Base-by-base conservation (phyloP, 768 basidiomycete genomes). In the Phanerochaete sordida region DNA sequence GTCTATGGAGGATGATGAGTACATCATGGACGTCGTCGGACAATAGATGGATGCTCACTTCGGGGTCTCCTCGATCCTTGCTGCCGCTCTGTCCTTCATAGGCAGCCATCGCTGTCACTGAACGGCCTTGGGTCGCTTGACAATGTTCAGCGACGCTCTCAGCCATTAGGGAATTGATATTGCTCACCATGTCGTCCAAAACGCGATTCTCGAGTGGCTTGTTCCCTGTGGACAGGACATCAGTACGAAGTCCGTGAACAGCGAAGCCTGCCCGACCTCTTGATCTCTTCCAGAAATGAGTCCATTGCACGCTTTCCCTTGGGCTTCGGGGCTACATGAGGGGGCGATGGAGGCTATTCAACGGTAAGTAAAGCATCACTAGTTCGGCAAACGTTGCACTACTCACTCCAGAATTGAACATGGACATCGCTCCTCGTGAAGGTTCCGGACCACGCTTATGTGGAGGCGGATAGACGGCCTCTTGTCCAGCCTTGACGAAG, bases 291-390 rank as follows among this genome's bases (percentile, higher is more conserved):
- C 53, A 99, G 77, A 71, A 98, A 99, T 1, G 88, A 75, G 73
- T 98, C 95, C 93, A 98, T 98, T 1, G 91, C 93, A 53, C 96
- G 85, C 71, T 93, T 97, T 2, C 97, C 97, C 71, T 93, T 97
- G 0, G 91, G 87, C 70, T 87, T 93, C 0, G 86, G 82, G 5
- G 72, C 76, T 59, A 68, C 69, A 24, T 77, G 66, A 0, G 83
- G 77, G 3, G 87, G 84, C 24, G 91, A 87, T n/a, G 83, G 81
- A 0, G 81, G 79, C 82, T 88, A 54, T 54, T 47, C 63, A 2
- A 9, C 52, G 46, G 27, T 56, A 54, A 24, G 44, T 50, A 16
- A 23, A 51, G 48, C 8, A 35, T 37, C 31, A 56, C 45, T 35
- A 35, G 16, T 54, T 45, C 47, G 27, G 56, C 47, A 53, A 63